Evolutionary conservation across 352 stramenopile genomes (phyloP).

Genomic region (Albugo laibachii): DNA sequence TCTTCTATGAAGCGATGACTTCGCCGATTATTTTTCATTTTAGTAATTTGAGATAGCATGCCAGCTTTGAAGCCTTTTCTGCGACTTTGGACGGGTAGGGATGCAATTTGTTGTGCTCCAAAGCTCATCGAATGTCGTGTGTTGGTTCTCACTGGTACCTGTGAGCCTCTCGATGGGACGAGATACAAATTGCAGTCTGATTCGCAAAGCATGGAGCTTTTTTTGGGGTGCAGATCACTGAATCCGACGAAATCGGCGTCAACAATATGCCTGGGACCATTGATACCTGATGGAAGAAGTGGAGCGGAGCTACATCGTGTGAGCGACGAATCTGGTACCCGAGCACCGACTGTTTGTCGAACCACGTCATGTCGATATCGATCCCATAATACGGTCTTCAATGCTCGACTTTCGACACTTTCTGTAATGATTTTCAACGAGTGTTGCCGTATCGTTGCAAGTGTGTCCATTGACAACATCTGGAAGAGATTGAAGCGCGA

Average conservation of each 20-base stretch:
- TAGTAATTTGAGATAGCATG: no score
- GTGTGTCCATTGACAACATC: constrained; percentile 38
- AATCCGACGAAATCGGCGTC: background rate
- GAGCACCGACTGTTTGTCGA: background rate
- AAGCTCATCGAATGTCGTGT: no score
- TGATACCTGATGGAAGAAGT: background rate
- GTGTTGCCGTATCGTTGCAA: constrained; percentile 42
- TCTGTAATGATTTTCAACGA: constrained; percentile 31
- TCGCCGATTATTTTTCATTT: no score
- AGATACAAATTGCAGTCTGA: background rate
- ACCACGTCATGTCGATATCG: constrained; percentile 30
- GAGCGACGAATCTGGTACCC: background rate
- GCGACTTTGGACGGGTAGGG: no score
- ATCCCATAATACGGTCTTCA: constrained; percentile 66
- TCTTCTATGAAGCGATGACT: no score
- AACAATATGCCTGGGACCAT: background rate
- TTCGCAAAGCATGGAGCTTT: background rate
- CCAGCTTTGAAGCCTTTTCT: no score
- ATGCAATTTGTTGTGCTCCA: no score
- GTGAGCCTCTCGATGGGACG: background rate
- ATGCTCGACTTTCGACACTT: constrained; percentile 38
- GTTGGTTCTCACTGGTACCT: no score
- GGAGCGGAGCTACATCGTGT: background rate
- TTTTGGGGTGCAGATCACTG: background rate
- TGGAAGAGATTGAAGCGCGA: constrained; percentile 75